Evolutionary conservation across 305 asterid species (phyloP), one percentile per base, ranked within the genome.

Genomic region (Rubia balearica): DNA sequence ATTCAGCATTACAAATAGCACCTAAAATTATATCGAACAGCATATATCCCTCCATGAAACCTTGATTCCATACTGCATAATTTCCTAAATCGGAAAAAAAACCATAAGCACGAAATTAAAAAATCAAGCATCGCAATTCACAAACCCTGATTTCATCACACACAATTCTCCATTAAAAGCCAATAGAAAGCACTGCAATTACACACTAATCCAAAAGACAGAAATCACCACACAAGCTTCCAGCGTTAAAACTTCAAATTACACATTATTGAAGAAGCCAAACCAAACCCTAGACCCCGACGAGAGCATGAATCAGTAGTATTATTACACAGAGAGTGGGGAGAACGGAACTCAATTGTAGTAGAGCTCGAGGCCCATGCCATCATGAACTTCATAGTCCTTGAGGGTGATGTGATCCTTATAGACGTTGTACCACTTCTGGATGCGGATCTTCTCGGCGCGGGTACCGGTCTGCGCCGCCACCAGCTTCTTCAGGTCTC

Each of bases 381-480:
- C 88, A 38, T 84, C 88, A 40, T 82, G 93, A 81, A 93, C 86
- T 81, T 90, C 98, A 76, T 93, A 93, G 66, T 90, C 97, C 88
- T 76, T 83, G 69, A 91, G 96, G 74, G 97, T 89, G 78, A 89
- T 89, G 65, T 93, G 98, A 42, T 93, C 98, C 84, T 93, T 90
- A 86, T 93, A 90, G 68, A 86, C 81, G 74, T 48, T 93, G 79
- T 93, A 89, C 97, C 96, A 91, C 79, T 89, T 91, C 83, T 91
- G 97, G 69, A 91, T 91, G 67, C 97, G 82, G 70, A 91, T 91
- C 83, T 91, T 91, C 64, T 91, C 96, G 69, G 96, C 84, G 13
- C 95, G 86, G 0, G 97, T 90, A 3, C 97, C 96, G 5, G 97
- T 91, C 82, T 91, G 96, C 16, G 97, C 96, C n/a, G 97, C 97